phyloP scores from a whole-genome alignment of 768 basidiomycete genomes.

The Agaricus sinodeliciosus region DNA sequence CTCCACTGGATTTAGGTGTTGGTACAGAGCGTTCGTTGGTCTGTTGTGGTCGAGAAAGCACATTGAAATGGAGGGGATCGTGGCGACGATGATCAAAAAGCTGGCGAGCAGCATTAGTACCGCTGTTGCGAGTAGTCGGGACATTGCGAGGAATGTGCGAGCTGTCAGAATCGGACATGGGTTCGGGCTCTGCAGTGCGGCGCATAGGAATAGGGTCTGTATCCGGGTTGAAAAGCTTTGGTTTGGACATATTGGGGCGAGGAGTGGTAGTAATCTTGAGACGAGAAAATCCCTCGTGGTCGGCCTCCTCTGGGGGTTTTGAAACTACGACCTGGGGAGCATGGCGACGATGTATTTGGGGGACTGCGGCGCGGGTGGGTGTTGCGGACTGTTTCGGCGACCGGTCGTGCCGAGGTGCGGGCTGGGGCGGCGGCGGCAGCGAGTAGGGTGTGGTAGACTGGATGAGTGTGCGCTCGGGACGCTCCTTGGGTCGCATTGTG shows the following conservation, averaged over 20 bases:
- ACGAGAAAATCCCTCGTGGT: slow-evolving; percentile 69
- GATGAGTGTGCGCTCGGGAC: slow-evolving; percentile 21
- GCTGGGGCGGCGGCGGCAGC: slow-evolving; percentile 5
- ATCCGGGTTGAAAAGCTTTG: slow-evolving; percentile 69
- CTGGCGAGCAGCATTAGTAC: slow-evolving; percentile 36
- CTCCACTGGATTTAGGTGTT: slow-evolving; percentile 56
- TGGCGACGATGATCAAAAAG: slow-evolving; percentile 89
- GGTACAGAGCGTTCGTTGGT: slow-evolving; percentile 33
- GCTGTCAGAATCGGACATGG: slow-evolving; percentile 51
- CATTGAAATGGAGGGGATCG: slow-evolving; percentile 80
- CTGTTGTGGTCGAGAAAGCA: slow-evolving; percentile 44
- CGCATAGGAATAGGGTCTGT: slow-evolving; percentile 59
- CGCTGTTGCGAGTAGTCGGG: slow-evolving; percentile 23
- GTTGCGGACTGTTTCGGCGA: slow-evolving; percentile 21
- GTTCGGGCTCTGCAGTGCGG: slow-evolving; percentile 58
- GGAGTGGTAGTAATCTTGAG: slow-evolving; percentile 58
- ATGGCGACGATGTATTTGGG: slow-evolving; percentile 28
- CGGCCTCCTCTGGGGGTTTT: slow-evolving; percentile 39
- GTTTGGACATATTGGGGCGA: slow-evolving; percentile 25
- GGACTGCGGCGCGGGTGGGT: slow-evolving; percentile 21
- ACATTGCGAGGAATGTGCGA: slow-evolving; percentile 37
- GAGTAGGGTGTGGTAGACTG: slow-evolving; percentile 23
- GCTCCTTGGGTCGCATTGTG: slow-evolving; percentile 38
- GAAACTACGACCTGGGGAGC: slow-evolving; percentile 28
- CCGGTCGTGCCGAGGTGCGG: slow-evolving; percentile 20